A percentile compares a stretch with the other conserved stretches of the same genome.
phyloP scores from a whole-genome alignment of 345 rosid genomes.

The Lumnitzera littorea region DNA sequence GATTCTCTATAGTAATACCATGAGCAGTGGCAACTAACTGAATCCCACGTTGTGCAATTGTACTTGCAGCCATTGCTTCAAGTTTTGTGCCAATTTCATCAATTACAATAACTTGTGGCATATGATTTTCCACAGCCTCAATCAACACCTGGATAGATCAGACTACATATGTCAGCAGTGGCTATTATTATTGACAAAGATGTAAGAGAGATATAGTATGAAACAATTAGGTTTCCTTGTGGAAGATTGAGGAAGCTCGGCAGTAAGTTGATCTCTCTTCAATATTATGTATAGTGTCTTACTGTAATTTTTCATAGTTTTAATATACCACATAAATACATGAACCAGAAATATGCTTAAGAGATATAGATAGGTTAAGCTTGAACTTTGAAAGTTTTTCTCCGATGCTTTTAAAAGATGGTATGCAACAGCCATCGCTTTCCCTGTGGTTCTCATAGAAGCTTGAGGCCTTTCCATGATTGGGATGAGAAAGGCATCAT shows the following conservation, averaged over 20 bases:
- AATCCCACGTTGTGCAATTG: conserved; percentile 94
- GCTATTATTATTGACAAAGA: neutral
- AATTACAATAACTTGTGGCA: conserved; percentile 92
- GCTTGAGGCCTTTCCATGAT: neutral
- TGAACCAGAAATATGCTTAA: too few species aligned
- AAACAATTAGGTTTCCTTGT: too few species aligned
- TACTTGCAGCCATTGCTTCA: conserved; percentile 91
- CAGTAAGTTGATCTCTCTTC: too few species aligned
- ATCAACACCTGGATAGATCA: conserved; percentile 50
- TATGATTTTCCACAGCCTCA: conserved; percentile 92
- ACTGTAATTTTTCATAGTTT: too few species aligned
- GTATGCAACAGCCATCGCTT: too few species aligned
- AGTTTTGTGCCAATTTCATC: conserved; percentile 97
- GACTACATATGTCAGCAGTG: neutral
- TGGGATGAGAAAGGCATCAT: neutral
- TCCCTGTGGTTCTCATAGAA: neutral
- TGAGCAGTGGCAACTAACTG: conserved; percentile 94
- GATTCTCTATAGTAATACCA: conserved; percentile 76
- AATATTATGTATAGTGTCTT: too few species aligned
- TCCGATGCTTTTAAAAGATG: too few species aligned
- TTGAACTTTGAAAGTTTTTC: too few species aligned
- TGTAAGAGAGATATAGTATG: too few species aligned
- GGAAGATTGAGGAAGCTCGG: too few species aligned
- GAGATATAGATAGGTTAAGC: too few species aligned
- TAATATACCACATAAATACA: too few species aligned